Evolutionary conservation across 2,329 filamentous ascomycete genomes (phyloP).

Genomic region (Xylaria sp.): DNA sequence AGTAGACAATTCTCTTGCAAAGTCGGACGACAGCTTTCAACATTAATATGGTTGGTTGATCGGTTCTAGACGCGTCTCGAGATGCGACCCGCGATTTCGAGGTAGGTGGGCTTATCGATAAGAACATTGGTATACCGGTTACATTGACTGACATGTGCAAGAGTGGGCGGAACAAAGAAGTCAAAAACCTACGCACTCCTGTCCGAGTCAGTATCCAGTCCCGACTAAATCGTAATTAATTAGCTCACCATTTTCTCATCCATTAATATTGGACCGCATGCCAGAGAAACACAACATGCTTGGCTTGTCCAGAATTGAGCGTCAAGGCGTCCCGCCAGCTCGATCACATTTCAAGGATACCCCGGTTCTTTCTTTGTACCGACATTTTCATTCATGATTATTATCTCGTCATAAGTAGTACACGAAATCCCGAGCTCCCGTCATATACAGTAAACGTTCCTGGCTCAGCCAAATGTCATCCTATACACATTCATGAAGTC

Average conservation of each 20-base stretch:
- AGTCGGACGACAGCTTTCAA: not conserved
- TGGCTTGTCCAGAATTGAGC: not conserved
- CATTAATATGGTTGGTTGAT: not conserved
- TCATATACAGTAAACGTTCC: slow-evolving; percentile 13
- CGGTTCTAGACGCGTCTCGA: slow-evolving; percentile 28
- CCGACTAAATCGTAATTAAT: not conserved
- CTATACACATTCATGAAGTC: slow-evolving; percentile 9
- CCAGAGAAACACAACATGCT: not conserved
- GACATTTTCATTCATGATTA: slow-evolving; percentile 23
- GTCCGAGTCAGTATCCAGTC: not conserved
- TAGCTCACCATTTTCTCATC: too few species aligned
- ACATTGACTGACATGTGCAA: slow-evolving; percentile 24
- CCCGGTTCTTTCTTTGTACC: not conserved
- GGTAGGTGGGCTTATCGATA: slow-evolving; percentile 37
- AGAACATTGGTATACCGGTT: not conserved
- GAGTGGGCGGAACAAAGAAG: not conserved
- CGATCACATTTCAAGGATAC: not conserved
- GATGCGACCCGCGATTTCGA: slow-evolving; percentile 31
- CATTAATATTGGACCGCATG: not conserved
- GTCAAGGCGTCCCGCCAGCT: not conserved
- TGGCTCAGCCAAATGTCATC: slow-evolving; percentile 5
- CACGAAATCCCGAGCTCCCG: slow-evolving; percentile 14
- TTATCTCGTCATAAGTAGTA: slow-evolving; percentile 21
- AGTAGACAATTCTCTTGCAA: not conserved
- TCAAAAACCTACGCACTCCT: not conserved